Conservation (phyloP, 768 basidiomycete genomes). For the Paxillus rubicundulus region DNA sequence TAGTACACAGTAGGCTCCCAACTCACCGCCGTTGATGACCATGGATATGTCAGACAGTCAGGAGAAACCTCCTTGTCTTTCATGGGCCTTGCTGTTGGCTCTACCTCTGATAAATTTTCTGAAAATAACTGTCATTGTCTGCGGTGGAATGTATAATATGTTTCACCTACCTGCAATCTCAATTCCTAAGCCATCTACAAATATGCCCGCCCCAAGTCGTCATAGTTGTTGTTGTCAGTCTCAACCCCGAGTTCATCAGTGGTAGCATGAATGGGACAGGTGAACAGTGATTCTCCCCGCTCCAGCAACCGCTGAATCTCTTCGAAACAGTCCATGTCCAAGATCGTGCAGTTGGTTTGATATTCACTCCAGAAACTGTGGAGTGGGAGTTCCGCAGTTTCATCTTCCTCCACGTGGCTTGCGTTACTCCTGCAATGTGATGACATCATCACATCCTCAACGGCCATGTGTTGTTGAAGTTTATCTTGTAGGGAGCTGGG, state of each 20-base stretch:
- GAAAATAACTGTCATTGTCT: background rate
- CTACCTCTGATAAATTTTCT: background rate
- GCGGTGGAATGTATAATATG: background rate
- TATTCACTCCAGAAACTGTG: too few relatives aligned
- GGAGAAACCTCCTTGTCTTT: conserved; percentile 37
- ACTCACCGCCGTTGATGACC: conserved; percentile 6
- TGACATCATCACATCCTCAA: too few relatives aligned
- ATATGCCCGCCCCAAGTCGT: background rate
- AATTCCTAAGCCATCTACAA: background rate
- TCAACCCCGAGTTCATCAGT: conserved; percentile 13
- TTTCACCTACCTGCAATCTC: background rate
- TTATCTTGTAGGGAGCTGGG: too few relatives aligned
- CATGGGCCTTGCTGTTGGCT: background rate
- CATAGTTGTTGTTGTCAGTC: conserved; percentile 34
- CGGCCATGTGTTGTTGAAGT: too few relatives aligned
- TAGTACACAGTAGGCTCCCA: too few relatives aligned
- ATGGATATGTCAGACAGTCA: conserved; percentile 2
- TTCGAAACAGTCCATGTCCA: background rate
- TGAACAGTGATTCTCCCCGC: background rate
- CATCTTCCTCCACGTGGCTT: too few relatives aligned
- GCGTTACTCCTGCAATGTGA: too few relatives aligned
- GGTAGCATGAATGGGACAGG: background rate
- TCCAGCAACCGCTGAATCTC: conserved; percentile 3
- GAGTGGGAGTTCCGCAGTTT: too few relatives aligned
- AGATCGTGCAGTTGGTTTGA: background rate